These are phyloP conservation scores for Ceratocystis eucalypticola DNA, from an alignment of 2,329 filamentous ascomycete species.

Conservation along the genomic window DNA sequence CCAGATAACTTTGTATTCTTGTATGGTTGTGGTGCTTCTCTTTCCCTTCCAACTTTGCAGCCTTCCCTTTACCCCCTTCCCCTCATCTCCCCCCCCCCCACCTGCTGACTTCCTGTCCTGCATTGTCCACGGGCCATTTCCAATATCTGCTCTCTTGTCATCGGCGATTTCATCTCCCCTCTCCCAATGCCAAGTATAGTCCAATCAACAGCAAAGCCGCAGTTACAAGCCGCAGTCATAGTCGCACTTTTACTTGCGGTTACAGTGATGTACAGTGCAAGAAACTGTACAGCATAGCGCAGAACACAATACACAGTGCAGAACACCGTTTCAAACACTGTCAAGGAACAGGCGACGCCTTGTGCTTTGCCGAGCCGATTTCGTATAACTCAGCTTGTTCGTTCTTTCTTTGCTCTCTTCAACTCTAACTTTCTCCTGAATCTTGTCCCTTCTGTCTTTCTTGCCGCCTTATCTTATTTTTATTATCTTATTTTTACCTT, in stretches of 20 bases:
- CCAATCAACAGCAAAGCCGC: not conserved
- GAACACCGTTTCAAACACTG: not conserved
- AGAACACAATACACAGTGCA: not conserved
- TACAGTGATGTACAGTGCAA: not conserved
- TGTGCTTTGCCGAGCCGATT: conserved; percentile 7
- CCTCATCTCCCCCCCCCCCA: too few species aligned
- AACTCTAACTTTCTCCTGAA: conserved; percentile 2
- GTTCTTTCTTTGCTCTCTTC: not conserved
- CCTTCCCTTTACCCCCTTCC: not conserved
- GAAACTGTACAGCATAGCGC: not conserved
- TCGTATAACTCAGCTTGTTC: conserved; percentile 3
- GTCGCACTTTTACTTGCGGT: not conserved
- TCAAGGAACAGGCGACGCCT: not conserved
- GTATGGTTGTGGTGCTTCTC: not conserved
- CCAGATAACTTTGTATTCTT: too few species aligned
- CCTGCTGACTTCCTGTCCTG: not conserved
- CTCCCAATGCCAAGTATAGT: not conserved
- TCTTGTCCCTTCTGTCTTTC: not conserved
- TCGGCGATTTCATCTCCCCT: not conserved
- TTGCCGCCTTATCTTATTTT: not conserved
- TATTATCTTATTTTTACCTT: not conserved
- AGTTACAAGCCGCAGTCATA: not conserved
- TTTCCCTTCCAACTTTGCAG: not conserved
- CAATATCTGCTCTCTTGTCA: not conserved
- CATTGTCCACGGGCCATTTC: not conserved